Evolutionary conservation across 306 rosid genomes (phyloP).

Genomic region (Cyclanthera cordifolia): DNA sequence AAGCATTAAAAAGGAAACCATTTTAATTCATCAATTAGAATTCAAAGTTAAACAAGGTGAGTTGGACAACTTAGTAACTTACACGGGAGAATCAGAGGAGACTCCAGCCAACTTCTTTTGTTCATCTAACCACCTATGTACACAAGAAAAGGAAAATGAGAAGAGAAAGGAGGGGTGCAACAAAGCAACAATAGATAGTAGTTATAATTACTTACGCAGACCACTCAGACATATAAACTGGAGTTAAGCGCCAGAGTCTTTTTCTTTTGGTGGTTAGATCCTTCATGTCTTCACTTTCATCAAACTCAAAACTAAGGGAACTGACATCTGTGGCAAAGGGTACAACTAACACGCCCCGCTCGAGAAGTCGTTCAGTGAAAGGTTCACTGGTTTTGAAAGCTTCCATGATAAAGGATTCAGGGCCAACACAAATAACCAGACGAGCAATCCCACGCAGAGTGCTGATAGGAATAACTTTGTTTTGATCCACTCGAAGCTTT

Average conservation of each 20-base stretch:
- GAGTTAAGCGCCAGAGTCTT: slow-evolving; percentile 77
- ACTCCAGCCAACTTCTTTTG: slow-evolving; percentile 79
- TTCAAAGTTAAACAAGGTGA: not conserved
- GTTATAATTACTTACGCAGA: slow-evolving; percentile 41
- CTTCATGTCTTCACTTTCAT: slow-evolving; percentile 41
- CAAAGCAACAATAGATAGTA: slow-evolving; percentile 1
- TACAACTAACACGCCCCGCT: slow-evolving; percentile 82
- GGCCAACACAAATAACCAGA: slow-evolving; percentile 85
- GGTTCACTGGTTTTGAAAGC: slow-evolving; percentile 62
- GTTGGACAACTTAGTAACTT: slow-evolving; percentile 40
- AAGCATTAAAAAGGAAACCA: not conserved
- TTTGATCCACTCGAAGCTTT: slow-evolving; percentile 64
- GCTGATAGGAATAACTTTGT: slow-evolving; percentile 47
- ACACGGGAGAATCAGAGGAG: slow-evolving; percentile 85
- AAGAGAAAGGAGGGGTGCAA: not conserved
- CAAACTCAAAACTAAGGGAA: slow-evolving; percentile 44
- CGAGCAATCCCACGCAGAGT: slow-evolving; percentile 74
- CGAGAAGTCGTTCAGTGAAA: slow-evolving; percentile 62
- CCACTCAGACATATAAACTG: slow-evolving; percentile 53
- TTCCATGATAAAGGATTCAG: slow-evolving; percentile 47
- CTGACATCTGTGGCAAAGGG: slow-evolving; percentile 62
- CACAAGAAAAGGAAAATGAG: not conserved
- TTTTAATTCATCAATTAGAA: not conserved
- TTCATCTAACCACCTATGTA: slow-evolving; percentile 70
- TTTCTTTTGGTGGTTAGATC: slow-evolving; percentile 46